Evolutionary conservation across 2,329 filamentous ascomycete species (phyloP), one percentile per base, ranked within the genome.

Genomic region (Sclerotinia trifoliorum): DNA sequence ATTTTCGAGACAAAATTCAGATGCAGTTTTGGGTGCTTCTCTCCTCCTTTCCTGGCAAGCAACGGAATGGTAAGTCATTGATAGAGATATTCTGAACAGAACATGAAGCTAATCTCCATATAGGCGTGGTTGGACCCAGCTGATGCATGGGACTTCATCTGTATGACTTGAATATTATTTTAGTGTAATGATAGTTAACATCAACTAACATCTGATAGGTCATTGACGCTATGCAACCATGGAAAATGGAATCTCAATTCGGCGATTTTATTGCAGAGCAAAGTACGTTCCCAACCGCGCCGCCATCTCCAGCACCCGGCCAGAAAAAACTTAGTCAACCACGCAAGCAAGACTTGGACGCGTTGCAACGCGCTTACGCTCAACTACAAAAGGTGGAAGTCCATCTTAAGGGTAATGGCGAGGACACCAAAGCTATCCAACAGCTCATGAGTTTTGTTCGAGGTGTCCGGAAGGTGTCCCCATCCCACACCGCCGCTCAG

Each of bases 1-100:
- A 26, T 97, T 98, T 80, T 96, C 91, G 2, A 88, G 88, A 74
- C 88, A 90, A 65, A 96, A 93, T 70, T 94, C 93, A 2, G 94
- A 99, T 80, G 93, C 94, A 55, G 90, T 97, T 71, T 85, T 99
- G 66, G 94, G 94, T 35, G 92, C 94, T 44, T 97, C 94, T 35
- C 88, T 97, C 56, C 86, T 98, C 60, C 85, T 99, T 62, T 96
- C 94, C 49, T 98, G 95, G 94, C 94, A 98, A 81, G 92, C 93
- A 67, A 95, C 90, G 70, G 94, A 98, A 82, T 98, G 94, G 94
- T 96, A 85, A 83, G 89, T 82, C 74, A 73, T 71, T 74, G 8
- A 66, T 42, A 3, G 32, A n/a, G 76, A 83, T 72, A 61, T 49
- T 46, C 15, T 35, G 15, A 26, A 26, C 6, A 11, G 52, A 13